Conservation (phyloP, 2,329 filamentous ascomycete genomes). For the Calonectria hawksworthii region DNA sequence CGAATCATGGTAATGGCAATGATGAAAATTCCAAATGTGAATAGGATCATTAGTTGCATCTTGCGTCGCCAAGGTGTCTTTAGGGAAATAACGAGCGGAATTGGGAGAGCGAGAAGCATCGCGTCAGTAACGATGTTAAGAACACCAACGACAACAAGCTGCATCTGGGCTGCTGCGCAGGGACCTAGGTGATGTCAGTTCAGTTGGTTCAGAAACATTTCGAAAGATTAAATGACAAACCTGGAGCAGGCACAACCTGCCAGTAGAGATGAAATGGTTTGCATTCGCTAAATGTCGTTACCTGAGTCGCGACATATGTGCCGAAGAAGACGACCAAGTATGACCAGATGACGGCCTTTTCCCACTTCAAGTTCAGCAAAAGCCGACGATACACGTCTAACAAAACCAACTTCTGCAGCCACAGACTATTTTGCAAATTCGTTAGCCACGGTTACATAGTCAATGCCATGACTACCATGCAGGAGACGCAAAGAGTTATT, state of each 20-base stretch:
- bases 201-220: not conserved
- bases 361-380: conserved; percentile 26
- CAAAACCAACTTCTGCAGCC: conserved; percentile 38
- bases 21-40: conserved; percentile 55
- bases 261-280: conserved; percentile 34
- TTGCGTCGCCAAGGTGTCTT: conserved; percentile 49
- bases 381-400: conserved; percentile 36
- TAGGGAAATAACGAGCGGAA: conserved; percentile 45
- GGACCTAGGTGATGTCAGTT: conserved; percentile 4
- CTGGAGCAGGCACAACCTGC: conserved; percentile 37
- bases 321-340: conserved; percentile 33
- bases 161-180: conserved; percentile 36
- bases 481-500: not conserved
- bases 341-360: conserved; percentile 28
- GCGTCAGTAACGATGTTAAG: conserved; percentile 47
- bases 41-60: conserved; percentile 49
- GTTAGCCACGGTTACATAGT: not conserved
- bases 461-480: not conserved
- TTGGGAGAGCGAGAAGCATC: conserved; percentile 44
- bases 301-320: conserved; percentile 33
- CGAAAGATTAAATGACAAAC: not conserved
- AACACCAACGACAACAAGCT: conserved; percentile 39
- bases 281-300: conserved; percentile 38
- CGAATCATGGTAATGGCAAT: conserved; percentile 56
- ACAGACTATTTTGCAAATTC: conserved; percentile 23